These are phyloP conservation scores for Fusarium tupiense DNA, from an alignment of 2,329 filamentous ascomycete genomes.

Conservation along the genomic window DNA sequence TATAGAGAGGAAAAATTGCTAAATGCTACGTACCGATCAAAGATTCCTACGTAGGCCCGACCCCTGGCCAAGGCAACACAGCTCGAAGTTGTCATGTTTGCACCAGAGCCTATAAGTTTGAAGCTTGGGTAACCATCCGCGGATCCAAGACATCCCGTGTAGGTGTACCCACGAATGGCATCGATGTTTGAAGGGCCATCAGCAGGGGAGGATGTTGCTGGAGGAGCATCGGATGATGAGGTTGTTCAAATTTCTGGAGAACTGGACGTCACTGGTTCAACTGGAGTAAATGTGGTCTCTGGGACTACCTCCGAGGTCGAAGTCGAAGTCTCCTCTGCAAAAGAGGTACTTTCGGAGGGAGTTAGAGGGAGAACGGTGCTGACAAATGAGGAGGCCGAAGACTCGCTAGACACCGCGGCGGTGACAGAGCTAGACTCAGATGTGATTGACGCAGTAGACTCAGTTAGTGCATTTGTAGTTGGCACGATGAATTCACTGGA, in stretches of 20 bases:
- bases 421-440: no score
- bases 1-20: rapidly evolving
- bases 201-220: not conserved
- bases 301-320: rapidly evolving
- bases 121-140: not conserved
- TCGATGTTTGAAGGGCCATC: not conserved
- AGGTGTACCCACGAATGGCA: not conserved
- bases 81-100: not conserved
- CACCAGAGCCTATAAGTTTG: not conserved
- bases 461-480: not conserved
- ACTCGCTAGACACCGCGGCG: not conserved
- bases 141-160: not conserved
- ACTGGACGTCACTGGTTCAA: not conserved
- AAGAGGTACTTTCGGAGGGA: not conserved
- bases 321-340: rapidly evolving
- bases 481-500: not conserved
- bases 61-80: not conserved
- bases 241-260: not conserved
- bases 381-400: not conserved
- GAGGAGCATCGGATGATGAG: not conserved
- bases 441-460: not conserved
- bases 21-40: not conserved
- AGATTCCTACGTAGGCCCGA: not conserved
- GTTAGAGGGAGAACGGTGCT: rapidly evolving
- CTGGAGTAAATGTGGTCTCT: not conserved